phyloP scores from a whole-genome alignment of 1,284 basidiomycete species.

The Cutaneotrichosporon mucoides region DNA sequence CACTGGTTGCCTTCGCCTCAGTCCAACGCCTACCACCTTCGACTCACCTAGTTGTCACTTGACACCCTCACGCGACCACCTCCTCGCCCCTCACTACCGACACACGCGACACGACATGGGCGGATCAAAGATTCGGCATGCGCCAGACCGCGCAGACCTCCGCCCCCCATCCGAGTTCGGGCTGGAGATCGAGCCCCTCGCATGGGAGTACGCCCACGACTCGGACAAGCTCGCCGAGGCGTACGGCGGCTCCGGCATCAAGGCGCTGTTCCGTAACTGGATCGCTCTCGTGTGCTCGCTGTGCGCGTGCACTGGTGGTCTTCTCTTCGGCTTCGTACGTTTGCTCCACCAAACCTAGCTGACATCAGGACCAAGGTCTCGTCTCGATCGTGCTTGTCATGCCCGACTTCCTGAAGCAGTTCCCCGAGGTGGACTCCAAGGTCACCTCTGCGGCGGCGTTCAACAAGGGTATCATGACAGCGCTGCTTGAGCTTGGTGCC shows the following conservation, averaged over 20 bases:
- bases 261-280: conserved; percentile 13
- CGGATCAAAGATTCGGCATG: background rate
- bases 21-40: too few relatives aligned
- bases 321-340: conserved; percentile 20
- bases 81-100: too few relatives aligned
- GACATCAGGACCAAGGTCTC: conserved; percentile 31
- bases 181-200: background rate
- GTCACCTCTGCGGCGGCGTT: conserved; percentile 15
- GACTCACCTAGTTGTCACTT: too few relatives aligned
- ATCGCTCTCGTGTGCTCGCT: conserved; percentile 18
- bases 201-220: conserved; percentile 3
- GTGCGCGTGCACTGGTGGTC: conserved; percentile 25
- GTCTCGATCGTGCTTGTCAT: conserved; percentile 35
- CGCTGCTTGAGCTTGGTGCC: conserved; percentile 38
- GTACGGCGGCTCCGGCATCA: conserved; percentile 2
- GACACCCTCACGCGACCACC: too few relatives aligned
- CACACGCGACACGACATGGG: too few relatives aligned
- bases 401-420: conserved; percentile 30
- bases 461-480: conserved; percentile 36
- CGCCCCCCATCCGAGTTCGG: conserved; percentile 5
- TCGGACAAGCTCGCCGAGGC: conserved; percentile 3
- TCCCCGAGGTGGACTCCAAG: conserved; percentile 29
- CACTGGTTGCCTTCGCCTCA: too few relatives aligned
- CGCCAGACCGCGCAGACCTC: conserved; percentile 3
- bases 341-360: background rate